Evolutionary conservation across 2,329 filamentous ascomycete species (phyloP), one percentile per base, ranked within the genome.

Genomic region (Cordyceps tenuipes): DNA sequence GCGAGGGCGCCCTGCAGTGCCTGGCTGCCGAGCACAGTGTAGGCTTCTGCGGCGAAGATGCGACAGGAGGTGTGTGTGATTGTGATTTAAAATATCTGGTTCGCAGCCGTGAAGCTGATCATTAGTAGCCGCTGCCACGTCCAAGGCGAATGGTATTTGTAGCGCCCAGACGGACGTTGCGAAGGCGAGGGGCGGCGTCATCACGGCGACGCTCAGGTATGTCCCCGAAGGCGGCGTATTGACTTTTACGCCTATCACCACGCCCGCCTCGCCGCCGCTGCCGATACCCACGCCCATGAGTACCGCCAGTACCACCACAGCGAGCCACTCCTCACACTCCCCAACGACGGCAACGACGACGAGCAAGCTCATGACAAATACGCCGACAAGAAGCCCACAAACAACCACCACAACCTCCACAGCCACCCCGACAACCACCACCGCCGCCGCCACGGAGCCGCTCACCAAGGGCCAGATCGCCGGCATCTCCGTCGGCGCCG

Each of bases 1-100:
- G 86, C n/a, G 88, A 91, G 72, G 87, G 80, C 12, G 86, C 84
- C 5, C 72, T 90, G 63, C 82, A 86, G 67, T 91, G 88, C 70
- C 79, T 89, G 39, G 75, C 81, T 9, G 82, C 82, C 8, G 79
- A 82, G 67, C 72, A 69, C 60, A 71, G 71, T 41, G 66, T 78
- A 49, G 79, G 79, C 2, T 73, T 72, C 15, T 91, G 88, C 69
- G 70, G 74, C 5, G 73, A 75, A 3, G 66, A 72, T 12, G 78
- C 82, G 36, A 69, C 68, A 5, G 68, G 60, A 59, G 66, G 73
- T 75, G 66, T 62, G 34, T 44, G 7, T 12, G 12, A 6, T n/a
- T n/a, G n/a, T 29, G 29, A 5, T 29, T 29, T 5, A 29, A 5
- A 29, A 29, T 29, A 29, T 29, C 29, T 29, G 29, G 29, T 29